These are phyloP conservation scores for Ceraceosorus guamensis DNA, from an alignment of 1,284 basidiomycete genomes.

Conservation along the genomic window DNA sequence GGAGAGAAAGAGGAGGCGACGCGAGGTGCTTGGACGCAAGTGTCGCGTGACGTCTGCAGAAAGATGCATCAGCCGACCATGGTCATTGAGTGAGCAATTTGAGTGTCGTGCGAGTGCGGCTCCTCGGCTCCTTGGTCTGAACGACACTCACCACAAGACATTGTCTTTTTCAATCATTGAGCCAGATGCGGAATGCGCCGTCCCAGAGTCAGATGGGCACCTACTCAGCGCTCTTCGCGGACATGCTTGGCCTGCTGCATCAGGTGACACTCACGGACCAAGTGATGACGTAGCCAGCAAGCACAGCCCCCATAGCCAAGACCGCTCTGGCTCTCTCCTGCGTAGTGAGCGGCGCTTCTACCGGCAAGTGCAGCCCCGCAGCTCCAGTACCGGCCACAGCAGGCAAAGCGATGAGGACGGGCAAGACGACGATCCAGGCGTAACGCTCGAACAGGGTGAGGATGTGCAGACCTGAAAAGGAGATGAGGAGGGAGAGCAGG, in stretches of 20 bases:
- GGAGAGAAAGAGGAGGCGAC: conserved; percentile 55
- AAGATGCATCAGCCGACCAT: too few species aligned
- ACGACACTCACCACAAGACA: too few species aligned
- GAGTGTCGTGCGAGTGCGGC: too few species aligned
- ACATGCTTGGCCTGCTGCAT: too few species aligned
- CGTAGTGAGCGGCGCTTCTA: conserved; percentile 53
- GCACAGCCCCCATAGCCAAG: conserved; percentile 56
- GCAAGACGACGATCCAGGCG: conserved; percentile 69
- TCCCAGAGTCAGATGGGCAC: too few species aligned
- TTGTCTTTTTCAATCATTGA: too few species aligned
- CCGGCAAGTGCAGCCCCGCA: conserved; percentile 53
- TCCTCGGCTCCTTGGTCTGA: too few species aligned
- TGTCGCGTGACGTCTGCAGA: conserved; percentile 48
- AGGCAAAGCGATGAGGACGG: conserved; percentile 58
- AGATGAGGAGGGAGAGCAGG: conserved; percentile 66
- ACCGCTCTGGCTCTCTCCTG: conserved; percentile 51
- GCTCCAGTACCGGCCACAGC: conserved; percentile 57
- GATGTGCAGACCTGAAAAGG: conserved; percentile 70
- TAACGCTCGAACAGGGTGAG: conserved; percentile 63
- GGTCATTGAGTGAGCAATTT: too few species aligned
- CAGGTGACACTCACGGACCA: conserved; percentile 49
- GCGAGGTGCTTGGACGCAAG: conserved; percentile 52
- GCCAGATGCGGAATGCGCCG: too few species aligned
- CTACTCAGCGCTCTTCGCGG: too few species aligned
- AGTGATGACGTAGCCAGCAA: conserved; percentile 57